phyloP scores from a whole-genome alignment of 805 yeast species.

The Metschnikowia proteae region DNA sequence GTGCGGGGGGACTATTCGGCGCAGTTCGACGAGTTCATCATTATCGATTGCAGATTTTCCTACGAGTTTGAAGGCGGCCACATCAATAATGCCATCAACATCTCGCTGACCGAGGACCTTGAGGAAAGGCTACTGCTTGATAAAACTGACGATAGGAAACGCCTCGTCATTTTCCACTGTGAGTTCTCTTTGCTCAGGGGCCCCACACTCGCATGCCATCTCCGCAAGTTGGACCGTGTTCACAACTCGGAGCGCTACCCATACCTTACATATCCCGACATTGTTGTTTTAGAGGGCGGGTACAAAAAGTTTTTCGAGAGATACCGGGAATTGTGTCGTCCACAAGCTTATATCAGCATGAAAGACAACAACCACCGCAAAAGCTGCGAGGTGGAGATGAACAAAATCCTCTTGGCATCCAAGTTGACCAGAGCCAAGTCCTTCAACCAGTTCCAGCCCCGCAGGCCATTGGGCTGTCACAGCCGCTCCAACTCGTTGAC shows the following conservation, averaged over 20 bases:
- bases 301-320: conserved; percentile 71
- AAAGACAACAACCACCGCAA: conserved; percentile 39
- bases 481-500: conserved; percentile 17
- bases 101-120: conserved; percentile 64
- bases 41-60: conserved; percentile 88
- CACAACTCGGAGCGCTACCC: conserved; percentile 77
- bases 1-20: conserved; percentile 49
- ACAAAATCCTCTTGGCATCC: conserved; percentile 40
- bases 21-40: conserved; percentile 51
- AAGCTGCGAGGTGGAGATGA: conserved; percentile 45
- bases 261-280: conserved; percentile 78
- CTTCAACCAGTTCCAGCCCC: conserved; percentile 25
- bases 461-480: conserved; percentile 11
- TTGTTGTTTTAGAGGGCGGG: conserved; percentile 87
- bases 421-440: conserved; percentile 41
- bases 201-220: conserved; percentile 86
- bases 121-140: conserved; percentile 50
- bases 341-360: conserved; percentile 85
- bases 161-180: conserved; percentile 82
- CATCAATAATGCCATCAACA: conserved; percentile 75
- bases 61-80: conserved; percentile 95
- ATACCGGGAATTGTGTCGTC: conserved; percentile 58
- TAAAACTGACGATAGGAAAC: conserved; percentile 22
- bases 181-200: conserved; percentile 92
- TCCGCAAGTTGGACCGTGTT: conserved; percentile 78